A percentile compares a stretch with the other conserved stretches of the same genome.
phyloP scores from a whole-genome alignment of 768 basidiomycete genomes.

The Mycena amicta region DNA sequence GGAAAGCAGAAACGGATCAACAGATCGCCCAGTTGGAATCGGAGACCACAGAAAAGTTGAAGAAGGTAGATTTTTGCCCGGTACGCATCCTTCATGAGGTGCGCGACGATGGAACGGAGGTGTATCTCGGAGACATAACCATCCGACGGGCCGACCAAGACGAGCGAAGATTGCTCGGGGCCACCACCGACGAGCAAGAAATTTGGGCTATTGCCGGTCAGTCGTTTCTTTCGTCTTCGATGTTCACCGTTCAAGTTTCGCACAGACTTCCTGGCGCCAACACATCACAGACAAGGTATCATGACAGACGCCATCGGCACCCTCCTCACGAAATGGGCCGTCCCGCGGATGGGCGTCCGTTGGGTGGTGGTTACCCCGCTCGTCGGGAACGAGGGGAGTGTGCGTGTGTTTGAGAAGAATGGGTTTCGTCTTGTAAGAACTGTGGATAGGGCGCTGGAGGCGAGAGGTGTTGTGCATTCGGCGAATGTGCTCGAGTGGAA shows the following conservation, averaged over 20 bases:
- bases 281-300: conserved; percentile 68
- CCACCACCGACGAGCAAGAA: conserved; percentile 32
- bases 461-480: conserved; percentile 38
- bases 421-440: conserved; percentile 50
- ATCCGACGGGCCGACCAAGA: conserved; percentile 32
- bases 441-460: conserved; percentile 38
- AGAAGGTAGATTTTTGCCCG: conserved; percentile 44
- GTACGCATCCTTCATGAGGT: conserved; percentile 54
- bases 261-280: conserved; percentile 62
- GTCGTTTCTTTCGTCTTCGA: neutral
- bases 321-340: conserved; percentile 58
- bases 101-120: conserved; percentile 51
- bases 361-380: conserved; percentile 50
- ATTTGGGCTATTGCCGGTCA: neutral
- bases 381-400: conserved; percentile 59
- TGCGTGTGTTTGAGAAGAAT: conserved; percentile 68
- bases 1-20: conserved; percentile 29
- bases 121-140: conserved; percentile 50
- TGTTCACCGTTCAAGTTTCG: neutral
- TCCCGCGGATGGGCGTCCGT: conserved; percentile 74
- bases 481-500: conserved; percentile 40
- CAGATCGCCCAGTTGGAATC: conserved; percentile 32
- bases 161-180: conserved; percentile 38
- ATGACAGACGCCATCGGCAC: conserved; percentile 67
- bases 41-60: conserved; percentile 23